Conservation (phyloP, 148 eudicot species). For the Mesembryanthemum crystallinum region DNA sequence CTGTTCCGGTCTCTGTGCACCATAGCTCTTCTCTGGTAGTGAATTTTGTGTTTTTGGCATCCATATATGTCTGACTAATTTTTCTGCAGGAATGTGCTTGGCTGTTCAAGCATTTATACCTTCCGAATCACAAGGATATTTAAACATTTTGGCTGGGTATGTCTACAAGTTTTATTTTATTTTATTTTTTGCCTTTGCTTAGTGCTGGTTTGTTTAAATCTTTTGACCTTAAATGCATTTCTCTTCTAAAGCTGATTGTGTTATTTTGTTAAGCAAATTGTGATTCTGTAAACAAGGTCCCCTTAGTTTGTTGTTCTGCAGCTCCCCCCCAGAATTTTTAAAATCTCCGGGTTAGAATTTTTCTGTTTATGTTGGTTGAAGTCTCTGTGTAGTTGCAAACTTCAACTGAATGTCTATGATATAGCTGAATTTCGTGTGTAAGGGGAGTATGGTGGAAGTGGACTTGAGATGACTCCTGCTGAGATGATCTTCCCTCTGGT, state of each 20-base stretch:
- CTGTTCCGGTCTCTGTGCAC: no score
- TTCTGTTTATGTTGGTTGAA: not conserved
- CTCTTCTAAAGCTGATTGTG: not conserved
- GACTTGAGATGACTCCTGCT: not conserved
- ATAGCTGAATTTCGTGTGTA: not conserved
- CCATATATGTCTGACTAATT: conserved; percentile 4
- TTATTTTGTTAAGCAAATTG: not conserved
- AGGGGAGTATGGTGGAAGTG: not conserved
- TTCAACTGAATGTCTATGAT: not conserved
- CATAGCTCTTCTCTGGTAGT: not conserved
- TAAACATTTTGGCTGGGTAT: conserved; percentile 68
- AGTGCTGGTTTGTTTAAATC: not conserved
- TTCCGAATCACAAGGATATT: conserved; percentile 55
- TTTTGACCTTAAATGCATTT: not conserved
- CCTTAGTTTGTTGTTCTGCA: not conserved
- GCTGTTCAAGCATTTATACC: conserved; percentile 87
- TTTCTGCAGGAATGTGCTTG: conserved; percentile 79
- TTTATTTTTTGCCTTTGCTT: not conserved
- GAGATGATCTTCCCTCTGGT: not conserved
- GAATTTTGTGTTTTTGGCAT: not conserved
- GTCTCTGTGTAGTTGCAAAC: not conserved
- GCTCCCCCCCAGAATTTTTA: not conserved
- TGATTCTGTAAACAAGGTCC: not conserved
- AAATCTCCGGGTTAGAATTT: not conserved
- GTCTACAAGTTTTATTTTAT: no score